Percentiles rank a stretch among this genome's conserved stretches.
Evolutionary conservation across 176 grass and related monocot genomes (phyloP).

Genomic region (Pontederia paniculata): DNA sequence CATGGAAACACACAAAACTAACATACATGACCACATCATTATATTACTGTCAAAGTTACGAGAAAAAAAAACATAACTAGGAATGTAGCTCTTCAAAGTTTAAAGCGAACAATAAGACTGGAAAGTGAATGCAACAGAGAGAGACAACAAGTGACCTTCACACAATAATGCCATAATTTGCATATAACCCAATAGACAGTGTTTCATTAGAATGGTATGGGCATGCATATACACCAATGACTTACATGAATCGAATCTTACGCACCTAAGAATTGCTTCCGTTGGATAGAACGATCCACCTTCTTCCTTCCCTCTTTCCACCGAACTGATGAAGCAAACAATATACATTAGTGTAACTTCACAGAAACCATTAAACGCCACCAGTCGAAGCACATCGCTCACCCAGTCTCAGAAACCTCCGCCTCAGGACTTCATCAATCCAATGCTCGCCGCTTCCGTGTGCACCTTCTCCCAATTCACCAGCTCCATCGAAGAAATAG

Average conservation of each 20-base stretch:
- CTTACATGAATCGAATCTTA: neutral
- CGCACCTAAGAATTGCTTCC: constrained; percentile 47
- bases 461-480: constrained; percentile 26
- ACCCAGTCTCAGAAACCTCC: constrained; percentile 83
- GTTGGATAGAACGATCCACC: constrained; percentile 38
- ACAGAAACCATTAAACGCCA: neutral
- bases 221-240: neutral
- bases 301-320: constrained; percentile 70
- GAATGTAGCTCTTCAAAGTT: too few relatives aligned
- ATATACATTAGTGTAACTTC: neutral
- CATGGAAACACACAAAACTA: neutral
- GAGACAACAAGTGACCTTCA: too few relatives aligned
- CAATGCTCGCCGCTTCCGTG: constrained; percentile 39
- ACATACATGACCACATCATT: neutral
- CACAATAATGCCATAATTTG: too few relatives aligned
- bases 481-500: constrained; percentile 81
- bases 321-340: constrained; percentile 31
- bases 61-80: too few relatives aligned
- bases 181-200: neutral
- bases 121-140: too few relatives aligned
- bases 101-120: too few relatives aligned
- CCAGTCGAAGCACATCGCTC: constrained; percentile 4
- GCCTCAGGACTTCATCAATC: constrained; percentile 80
- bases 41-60: too few relatives aligned
- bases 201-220: neutral